Evolutionary conservation across 495 filamentous ascomycete genomes (phyloP).

Genomic region (Neurospora sp.): DNA sequence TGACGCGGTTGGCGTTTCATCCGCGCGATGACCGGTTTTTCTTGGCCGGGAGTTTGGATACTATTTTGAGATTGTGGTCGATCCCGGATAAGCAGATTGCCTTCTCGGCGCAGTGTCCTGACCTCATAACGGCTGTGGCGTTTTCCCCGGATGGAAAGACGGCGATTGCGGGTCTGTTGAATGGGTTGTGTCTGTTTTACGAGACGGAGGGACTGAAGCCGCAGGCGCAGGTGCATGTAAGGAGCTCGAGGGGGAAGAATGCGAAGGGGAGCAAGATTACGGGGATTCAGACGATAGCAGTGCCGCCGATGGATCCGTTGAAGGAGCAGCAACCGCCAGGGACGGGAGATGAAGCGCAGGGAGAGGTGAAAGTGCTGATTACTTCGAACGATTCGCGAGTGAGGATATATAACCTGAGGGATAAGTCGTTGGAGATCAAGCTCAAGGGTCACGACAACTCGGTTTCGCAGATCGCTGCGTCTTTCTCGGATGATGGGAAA

Average conservation of each 20-base stretch:
- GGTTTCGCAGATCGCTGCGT: slow-evolving; percentile 84
- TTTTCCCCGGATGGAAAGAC: slow-evolving; percentile 90
- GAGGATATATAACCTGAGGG: slow-evolving; percentile 77
- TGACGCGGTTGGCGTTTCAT: slow-evolving; percentile 91
- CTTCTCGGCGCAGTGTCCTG: slow-evolving; percentile 70
- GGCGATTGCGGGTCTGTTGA: slow-evolving; percentile 80
- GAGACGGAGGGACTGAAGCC: slow-evolving; percentile 88
- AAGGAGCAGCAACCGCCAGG: neutral
- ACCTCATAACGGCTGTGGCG: slow-evolving; percentile 85
- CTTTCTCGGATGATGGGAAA: slow-evolving; percentile 76
- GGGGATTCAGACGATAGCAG: slow-evolving; percentile 68
- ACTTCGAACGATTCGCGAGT: slow-evolving; percentile 94
- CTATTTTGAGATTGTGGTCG: slow-evolving; percentile 88
- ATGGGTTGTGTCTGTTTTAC: slow-evolving; percentile 82
- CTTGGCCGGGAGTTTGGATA: slow-evolving; percentile 85
- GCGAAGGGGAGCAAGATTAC: slow-evolving; percentile 97
- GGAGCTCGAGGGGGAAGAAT: slow-evolving; percentile 82
- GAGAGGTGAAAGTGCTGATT: slow-evolving; percentile 75
- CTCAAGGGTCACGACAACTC: slow-evolving; percentile 88
- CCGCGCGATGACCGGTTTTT: slow-evolving; percentile 95
- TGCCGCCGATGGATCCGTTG: slow-evolving; percentile 30
- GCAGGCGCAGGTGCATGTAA: slow-evolving; percentile 75
- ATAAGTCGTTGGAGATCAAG: slow-evolving; percentile 78
- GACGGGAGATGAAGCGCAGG: slow-evolving; percentile 17
- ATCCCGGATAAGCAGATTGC: slow-evolving; percentile 95